These are phyloP conservation scores for Aspergillus bridgeri DNA, from an alignment of 495 filamentous ascomycete species.

Conservation along the genomic window DNA sequence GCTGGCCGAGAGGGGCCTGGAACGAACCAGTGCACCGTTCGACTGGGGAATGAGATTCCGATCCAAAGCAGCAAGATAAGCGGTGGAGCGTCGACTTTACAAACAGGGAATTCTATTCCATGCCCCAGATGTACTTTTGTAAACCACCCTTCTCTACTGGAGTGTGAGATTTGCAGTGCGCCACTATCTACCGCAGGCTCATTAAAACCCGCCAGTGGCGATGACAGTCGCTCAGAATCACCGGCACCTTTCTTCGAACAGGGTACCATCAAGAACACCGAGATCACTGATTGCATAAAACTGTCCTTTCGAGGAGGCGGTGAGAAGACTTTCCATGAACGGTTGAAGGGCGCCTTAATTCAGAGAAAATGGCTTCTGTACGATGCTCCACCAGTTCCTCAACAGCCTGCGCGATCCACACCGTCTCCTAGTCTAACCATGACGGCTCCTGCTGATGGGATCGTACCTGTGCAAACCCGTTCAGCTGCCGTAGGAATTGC, in stretches of 20 bases:
- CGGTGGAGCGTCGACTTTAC: background rate
- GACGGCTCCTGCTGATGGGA: conserved; percentile 18
- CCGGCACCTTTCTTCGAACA: conserved; percentile 65
- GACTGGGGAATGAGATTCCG: conserved; percentile 8
- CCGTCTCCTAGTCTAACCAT: conserved; percentile 19
- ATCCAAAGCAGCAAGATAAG: conserved; percentile 10
- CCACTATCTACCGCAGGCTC: conserved; percentile 48
- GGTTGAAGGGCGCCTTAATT: conserved; percentile 79
- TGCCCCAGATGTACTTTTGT: conserved; percentile 93
- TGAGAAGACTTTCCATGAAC: conserved; percentile 84
- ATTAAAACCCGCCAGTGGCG: conserved; percentile 19
- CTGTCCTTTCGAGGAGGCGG: conserved; percentile 88
- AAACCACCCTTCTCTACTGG: conserved; percentile 82
- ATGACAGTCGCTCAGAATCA: conserved; percentile 58
- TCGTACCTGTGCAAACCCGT: conserved; percentile 33
- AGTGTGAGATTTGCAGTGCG: conserved; percentile 90
- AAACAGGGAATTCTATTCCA: conserved; percentile 19
- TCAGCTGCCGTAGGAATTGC: conserved; percentile 82
- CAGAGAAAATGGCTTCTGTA: conserved; percentile 97
- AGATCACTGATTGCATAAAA: conserved; percentile 75
- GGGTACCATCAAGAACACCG: conserved; percentile 39
- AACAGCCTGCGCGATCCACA: conserved; percentile 44
- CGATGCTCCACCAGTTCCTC: conserved; percentile 85
- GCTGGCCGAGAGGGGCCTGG: conserved; percentile 46
- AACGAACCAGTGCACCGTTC: conserved; percentile 16